Evolutionary conservation across 2,329 filamentous ascomycete genomes (phyloP), one percentile per base, ranked within the genome.

Genomic region (Lecanicillium sp.): DNA sequence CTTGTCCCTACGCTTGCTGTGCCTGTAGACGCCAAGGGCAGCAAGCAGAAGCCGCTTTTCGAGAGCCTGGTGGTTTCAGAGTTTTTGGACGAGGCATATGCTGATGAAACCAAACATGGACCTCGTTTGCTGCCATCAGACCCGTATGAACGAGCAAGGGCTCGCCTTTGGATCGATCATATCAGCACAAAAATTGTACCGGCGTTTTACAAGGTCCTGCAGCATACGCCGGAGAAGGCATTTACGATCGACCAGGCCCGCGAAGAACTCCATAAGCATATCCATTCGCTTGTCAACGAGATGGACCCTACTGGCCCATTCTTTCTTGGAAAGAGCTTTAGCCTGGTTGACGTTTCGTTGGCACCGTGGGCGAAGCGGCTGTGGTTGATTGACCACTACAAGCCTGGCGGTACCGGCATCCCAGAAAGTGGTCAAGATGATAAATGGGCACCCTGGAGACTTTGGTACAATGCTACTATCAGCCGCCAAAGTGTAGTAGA

Each of bases 371-470:
- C 79, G 0, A 72, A 78, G 49, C 67, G 84, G 12, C 53, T 87
- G 15, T 89, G 83, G 65, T 62, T 86, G 5, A 80, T 89, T 47
- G 82, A 89, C 48, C 71, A 85, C 45, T 89, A 82, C 54, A 89
- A 89, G 52, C 52, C 60, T 0, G 72, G 71, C 0, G 73, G 74
- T 0, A 46, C 67, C 3, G 68, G 67, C 0, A 61, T 76, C 17
- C 67, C 70, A 2, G 36, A 51, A 25, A 45, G 74, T 1, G 62
- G 68, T 7, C 73, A 83, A 28, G 74, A 76, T 37, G 56, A 56
- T 27, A 53, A 70, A 2, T 88, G 82, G 84, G 57, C 50, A 30
- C 64, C 83, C 34, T 89, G 81, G 77, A 64, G 70, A 49, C 65
- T 53, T 37, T 90, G 82, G 81, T 58, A 71, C 20, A 64, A 66